Percentiles rank a stretch among this genome's conserved stretches.
phyloP scores from a whole-genome alignment of 441 rosid genomes.

The Populus hybrid region DNA sequence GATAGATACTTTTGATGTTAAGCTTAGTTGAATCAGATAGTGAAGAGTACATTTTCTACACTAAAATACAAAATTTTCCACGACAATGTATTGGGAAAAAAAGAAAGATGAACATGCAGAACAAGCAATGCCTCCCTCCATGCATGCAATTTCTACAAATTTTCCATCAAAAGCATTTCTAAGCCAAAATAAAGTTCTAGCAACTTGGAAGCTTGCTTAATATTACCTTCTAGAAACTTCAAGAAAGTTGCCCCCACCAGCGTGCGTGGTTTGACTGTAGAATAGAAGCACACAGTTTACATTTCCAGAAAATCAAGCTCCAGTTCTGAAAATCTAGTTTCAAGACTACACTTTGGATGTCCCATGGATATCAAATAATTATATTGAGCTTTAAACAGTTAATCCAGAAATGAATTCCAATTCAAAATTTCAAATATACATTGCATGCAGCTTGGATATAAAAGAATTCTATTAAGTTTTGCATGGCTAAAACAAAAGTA shows the following conservation, averaged over 20 bases:
- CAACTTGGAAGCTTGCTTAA: slow-evolving; percentile 2
- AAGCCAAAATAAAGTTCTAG: not conserved
- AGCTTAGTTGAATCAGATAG: not conserved
- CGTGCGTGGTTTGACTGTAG: slow-evolving; percentile 79
- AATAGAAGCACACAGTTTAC: slow-evolving; percentile 9
- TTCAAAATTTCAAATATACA: not conserved
- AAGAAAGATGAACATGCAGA: not conserved
- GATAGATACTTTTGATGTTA: not conserved
- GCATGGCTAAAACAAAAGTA: not conserved
- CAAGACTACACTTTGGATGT: not conserved
- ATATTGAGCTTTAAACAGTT: not conserved
- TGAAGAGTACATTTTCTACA: not conserved
- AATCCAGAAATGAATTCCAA: not conserved
- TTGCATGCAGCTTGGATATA: not conserved
- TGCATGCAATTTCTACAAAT: not conserved
- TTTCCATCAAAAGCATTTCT: not conserved
- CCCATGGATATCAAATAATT: not conserved
- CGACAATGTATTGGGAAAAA: not conserved
- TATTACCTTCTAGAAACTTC: slow-evolving; percentile 80
- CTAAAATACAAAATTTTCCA: not conserved
- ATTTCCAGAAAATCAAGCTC: not conserved
- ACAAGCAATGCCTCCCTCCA: not conserved
- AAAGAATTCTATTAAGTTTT: not conserved
- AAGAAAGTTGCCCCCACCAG: slow-evolving; percentile 77
- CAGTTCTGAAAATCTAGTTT: not conserved